Base-by-base conservation (phyloP, 371 early-diverging fungal species). In the Zychaea mexicana region DNA sequence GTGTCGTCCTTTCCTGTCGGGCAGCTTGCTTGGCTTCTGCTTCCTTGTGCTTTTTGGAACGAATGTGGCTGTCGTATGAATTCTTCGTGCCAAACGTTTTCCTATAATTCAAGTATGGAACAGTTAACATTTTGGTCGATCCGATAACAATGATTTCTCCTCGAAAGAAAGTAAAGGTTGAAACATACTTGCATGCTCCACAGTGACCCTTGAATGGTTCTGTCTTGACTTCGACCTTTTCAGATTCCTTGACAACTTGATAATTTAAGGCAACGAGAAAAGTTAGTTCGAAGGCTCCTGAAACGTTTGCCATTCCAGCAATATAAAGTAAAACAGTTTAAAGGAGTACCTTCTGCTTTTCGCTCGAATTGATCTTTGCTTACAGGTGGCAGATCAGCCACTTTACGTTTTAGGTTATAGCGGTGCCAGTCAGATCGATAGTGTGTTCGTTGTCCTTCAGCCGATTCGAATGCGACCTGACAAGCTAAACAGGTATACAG, bases 1-100 rank as follows among this genome's bases (percentile, higher is more conserved):
- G 2, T 39, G 64, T 27, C 53, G 59, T 27, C 58, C 27, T 64
- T 26, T 52, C 49, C 26, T 59, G 62, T 22, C 68, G 68, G 19
- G 61, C n/a, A 9, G 63, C 71, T 52, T 66, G 64, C 61, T 83
- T 77, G 42, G 78, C 79, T 71, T 86, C 86, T 21, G 64, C 70
- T 68, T 96, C 96, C 76, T 89, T 90, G 84, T 98, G 99, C 73
- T 97, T 98, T 74, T 93, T 96, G 57, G 94, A 94, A 24, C 77
- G 78, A 42, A 96, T 56, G 73, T 98, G 97, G 74, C 94, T 96
- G 15, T 86, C 83, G 70, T 91, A 95, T 9, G 92, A 90, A 68
- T 97, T 96, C 57, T 90, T 87, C 17, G 92, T 79, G 9, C 78
- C 72, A 71, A 90, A 96, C 7, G 84, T 69, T 74, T 95, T 94